Evolutionary conservation across 2,329 filamentous ascomycete species (phyloP), one percentile per base, ranked within the genome.

Genomic region (Trichoderma lentiforme): DNA sequence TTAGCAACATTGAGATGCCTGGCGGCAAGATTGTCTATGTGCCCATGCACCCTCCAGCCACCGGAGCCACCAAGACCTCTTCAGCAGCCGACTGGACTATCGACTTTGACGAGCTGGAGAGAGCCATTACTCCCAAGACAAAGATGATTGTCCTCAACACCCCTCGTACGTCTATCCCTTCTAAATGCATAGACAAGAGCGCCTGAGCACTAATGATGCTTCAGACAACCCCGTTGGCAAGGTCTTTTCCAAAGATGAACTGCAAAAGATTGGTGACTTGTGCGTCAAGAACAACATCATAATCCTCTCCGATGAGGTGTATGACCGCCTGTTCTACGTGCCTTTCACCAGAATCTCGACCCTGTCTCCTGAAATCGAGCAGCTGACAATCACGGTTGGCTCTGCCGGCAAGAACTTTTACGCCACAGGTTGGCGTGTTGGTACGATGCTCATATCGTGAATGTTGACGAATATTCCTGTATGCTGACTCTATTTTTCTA

Each of bases 321-420:
- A 99, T 81, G 96, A 99, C 81, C 91, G 94, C 30, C 89, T 99
- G 0, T 98, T 92, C 86, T 99, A 98, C 80, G 93, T 94, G 1
- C 95, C 95, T 0, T 99, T 98, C 80, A 98, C 95, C 1, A 90
- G 96, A 76, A 92, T 98, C 70, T 93, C 93, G 28, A 98, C 94
- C 0, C 85, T 99, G 21, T 97, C 94, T 0, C 94, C 95, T 0
- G 94, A 98, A 80, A 90, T 98, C 66, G 94, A 94, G 76, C 89
- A 89, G 72, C 87, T 97, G 75, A 98, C 96, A 5, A 83, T 99
- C 63, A 98, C 96, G 0, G 96, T 99, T 34, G 96, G 96, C 24
- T 97, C 94, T 0, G 96, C 94, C 1, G 96, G 96, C 77, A 99
- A 99, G 88, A 97, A 96, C 85, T 99, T 99, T 83, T 98, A 98